These are phyloP conservation scores for Claviceps monticola DNA, from an alignment of 2,329 filamentous ascomycete genomes.

Conservation along the genomic window DNA sequence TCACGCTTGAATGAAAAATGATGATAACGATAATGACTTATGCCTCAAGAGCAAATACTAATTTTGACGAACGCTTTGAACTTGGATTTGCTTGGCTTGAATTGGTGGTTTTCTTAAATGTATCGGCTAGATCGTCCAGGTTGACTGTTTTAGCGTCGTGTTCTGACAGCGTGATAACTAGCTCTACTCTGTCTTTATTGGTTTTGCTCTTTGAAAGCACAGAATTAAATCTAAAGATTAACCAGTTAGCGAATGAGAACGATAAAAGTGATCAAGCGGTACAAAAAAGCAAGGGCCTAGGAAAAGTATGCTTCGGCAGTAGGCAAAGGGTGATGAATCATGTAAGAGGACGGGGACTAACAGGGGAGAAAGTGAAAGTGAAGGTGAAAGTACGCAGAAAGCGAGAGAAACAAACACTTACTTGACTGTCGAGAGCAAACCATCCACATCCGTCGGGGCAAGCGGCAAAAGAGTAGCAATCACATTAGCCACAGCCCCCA, in stretches of 20 bases:
- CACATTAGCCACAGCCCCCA: constrained; percentile 32
- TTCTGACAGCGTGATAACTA: constrained; percentile 22
- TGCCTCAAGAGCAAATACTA: constrained; percentile 12
- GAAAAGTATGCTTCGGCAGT: too few species aligned
- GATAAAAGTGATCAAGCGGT: background rate
- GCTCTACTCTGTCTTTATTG: constrained; percentile 22
- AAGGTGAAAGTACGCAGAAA: background rate
- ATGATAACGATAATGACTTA: constrained; percentile 3
- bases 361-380: background rate
- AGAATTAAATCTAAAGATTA: constrained; percentile 1
- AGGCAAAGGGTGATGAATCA: too few species aligned
- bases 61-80: constrained; percentile 21
- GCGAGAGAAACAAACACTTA: constrained; percentile 11
- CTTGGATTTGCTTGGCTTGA: constrained; percentile 15
- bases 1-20: background rate
- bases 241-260: background rate
- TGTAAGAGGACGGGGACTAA: too few species aligned
- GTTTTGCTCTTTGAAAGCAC: constrained; percentile 7
- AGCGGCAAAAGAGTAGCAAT: constrained; percentile 29
- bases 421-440: constrained; percentile 25
- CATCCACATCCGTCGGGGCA: constrained; percentile 22
- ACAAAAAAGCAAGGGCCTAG: background rate
- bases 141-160: constrained; percentile 17
- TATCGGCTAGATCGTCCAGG: constrained; percentile 19
- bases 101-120: constrained; percentile 20